Conservation (phyloP, 2,329 filamentous ascomycete species). For the Pseudogymnoascus sp. region DNA sequence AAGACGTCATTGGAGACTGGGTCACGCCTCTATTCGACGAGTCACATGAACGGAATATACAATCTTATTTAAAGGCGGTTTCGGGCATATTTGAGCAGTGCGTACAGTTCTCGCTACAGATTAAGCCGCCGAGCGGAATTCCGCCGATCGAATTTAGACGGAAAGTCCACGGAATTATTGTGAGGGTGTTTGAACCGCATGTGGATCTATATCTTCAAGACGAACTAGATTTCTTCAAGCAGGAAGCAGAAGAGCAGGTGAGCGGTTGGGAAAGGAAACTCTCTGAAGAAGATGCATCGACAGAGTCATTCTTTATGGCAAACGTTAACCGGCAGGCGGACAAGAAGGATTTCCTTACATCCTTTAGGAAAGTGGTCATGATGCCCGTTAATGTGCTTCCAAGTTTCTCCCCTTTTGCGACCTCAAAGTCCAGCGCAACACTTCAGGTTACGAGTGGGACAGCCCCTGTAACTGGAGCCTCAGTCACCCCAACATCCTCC, state of each 20-base stretch:
- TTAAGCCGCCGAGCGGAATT: slow-evolving; percentile 56
- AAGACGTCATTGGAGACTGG: slow-evolving; percentile 81
- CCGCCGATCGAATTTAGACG: slow-evolving; percentile 53
- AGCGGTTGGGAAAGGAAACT: slow-evolving; percentile 84
- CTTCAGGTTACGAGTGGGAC: slow-evolving; percentile 13
- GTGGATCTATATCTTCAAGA: slow-evolving; percentile 90
- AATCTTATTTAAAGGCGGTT: slow-evolving; percentile 76
- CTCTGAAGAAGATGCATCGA: slow-evolving; percentile 79
- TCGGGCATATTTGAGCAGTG: slow-evolving; percentile 84
- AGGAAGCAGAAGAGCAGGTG: slow-evolving; percentile 69
- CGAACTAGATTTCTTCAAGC: slow-evolving; percentile 79
- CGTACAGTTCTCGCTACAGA: slow-evolving; percentile 64
- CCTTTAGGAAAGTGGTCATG: slow-evolving; percentile 98
- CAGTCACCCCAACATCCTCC: slow-evolving; percentile 31
- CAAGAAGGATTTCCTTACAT: slow-evolving; percentile 91
- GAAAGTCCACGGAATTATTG: slow-evolving; percentile 59
- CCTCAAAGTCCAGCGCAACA: slow-evolving; percentile 27
- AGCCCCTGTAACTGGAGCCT: slow-evolving; percentile 14
- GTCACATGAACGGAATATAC: slow-evolving; percentile 65
- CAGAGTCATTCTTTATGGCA: slow-evolving; percentile 92
- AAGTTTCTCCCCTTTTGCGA: slow-evolving; percentile 54
- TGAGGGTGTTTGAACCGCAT: slow-evolving; percentile 79
- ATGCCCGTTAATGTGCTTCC: slow-evolving; percentile 91
- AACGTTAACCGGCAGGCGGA: slow-evolving; percentile 91
- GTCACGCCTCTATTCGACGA: slow-evolving; percentile 80